These are phyloP conservation scores for Ailanthus altissimus DNA, from an alignment of 345 rosid genomes.

Conservation along the genomic window DNA sequence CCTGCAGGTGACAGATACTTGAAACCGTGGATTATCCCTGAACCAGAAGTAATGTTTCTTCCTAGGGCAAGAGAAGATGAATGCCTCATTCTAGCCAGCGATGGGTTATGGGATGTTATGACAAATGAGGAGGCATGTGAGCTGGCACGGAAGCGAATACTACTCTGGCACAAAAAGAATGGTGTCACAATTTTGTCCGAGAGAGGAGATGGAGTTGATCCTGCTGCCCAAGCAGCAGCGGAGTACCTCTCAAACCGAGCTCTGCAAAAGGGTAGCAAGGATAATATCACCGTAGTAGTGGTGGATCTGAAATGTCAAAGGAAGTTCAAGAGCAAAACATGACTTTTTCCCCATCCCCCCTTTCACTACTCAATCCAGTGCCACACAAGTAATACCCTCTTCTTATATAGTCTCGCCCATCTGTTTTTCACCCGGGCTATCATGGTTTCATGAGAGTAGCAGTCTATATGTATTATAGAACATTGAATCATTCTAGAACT, in stretches of 20 bases:
- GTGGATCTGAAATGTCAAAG: conserved; percentile 93
- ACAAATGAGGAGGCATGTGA: conserved; percentile 90
- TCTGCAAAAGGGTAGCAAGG: conserved; percentile 88
- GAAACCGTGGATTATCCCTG: conserved; percentile 96
- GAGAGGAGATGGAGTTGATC: conserved; percentile 60
- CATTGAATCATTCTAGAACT: conserved; percentile 18
- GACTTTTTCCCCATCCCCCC: conserved; percentile 24
- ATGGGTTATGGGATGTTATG: conserved; percentile 98
- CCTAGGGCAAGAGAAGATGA: conserved; percentile 90
- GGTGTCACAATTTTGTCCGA: conserved; percentile 43
- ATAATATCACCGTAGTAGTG: conserved; percentile 76
- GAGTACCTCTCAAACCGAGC: conserved; percentile 81
- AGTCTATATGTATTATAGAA: conserved; percentile 28
- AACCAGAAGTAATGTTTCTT: conserved; percentile 82
- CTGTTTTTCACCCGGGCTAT: conserved; percentile 43
- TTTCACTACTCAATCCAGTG: not conserved
- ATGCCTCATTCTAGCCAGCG: conserved; percentile 87
- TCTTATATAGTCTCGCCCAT: conserved; percentile 28
- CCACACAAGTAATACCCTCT: conserved; percentile 9
- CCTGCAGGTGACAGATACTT: conserved; percentile 86
- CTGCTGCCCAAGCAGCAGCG: conserved; percentile 91
- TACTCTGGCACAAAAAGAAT: conserved; percentile 85
- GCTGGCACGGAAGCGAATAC: conserved; percentile 78
- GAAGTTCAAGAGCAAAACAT: conserved; percentile 79
- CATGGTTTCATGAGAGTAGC: conserved; percentile 24